phyloP scores from a whole-genome alignment of 2,329 filamentous ascomycete genomes.

The Epichloe sibirici region DNA sequence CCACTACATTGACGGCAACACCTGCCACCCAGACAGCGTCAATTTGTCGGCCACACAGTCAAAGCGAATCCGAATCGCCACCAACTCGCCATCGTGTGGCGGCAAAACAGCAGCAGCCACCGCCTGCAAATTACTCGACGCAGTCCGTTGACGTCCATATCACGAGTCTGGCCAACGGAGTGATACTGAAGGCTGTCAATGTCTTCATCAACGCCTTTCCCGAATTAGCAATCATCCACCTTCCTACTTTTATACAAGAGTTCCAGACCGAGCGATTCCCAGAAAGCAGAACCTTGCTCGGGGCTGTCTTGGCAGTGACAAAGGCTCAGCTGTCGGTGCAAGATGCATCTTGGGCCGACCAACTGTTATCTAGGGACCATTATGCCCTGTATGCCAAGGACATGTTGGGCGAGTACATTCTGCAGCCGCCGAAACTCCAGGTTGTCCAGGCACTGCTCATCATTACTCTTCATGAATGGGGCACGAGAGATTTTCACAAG shows the following conservation, averaged over 20 bases:
- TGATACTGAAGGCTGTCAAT: conserved; percentile 20
- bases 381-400: conserved; percentile 20
- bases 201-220: conserved; percentile 23
- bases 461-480: conserved; percentile 29
- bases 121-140: not conserved
- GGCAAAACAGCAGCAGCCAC: not conserved
- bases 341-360: conserved; percentile 15
- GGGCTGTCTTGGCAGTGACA: conserved; percentile 18
- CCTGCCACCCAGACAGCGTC: not conserved
- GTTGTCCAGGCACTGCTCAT: conserved; percentile 28
- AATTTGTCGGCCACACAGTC: not conserved
- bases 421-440: conserved; percentile 19
- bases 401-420: conserved; percentile 14
- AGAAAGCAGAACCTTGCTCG: conserved; percentile 19
- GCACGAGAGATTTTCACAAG: conserved; percentile 27
- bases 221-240: conserved; percentile 22
- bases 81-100: not conserved
- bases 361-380: conserved; percentile 19
- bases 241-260: conserved; percentile 18
- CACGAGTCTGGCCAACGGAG: conserved; percentile 11
- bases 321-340: conserved; percentile 20
- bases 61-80: not conserved
- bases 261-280: conserved; percentile 10
- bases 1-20: not conserved
- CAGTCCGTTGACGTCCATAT: conserved; percentile 15